Evolutionary conservation across 2,329 filamentous ascomycete species (phyloP).

Genomic region (Penicillium capsulatum): DNA sequence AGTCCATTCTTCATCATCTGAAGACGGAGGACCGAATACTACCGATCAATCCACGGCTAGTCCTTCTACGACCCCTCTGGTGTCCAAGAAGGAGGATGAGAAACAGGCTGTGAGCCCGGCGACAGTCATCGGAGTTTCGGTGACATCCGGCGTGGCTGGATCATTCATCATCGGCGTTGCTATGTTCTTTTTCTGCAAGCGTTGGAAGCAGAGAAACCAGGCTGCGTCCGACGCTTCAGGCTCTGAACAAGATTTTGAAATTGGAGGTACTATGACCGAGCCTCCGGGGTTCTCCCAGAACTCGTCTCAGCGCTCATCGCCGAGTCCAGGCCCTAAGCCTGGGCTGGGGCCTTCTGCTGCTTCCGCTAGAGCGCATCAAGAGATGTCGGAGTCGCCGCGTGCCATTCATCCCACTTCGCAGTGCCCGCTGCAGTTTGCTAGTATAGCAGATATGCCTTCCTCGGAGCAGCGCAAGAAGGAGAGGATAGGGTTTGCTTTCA

Average conservation of each 20-base stretch:
- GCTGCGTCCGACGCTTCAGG: not conserved
- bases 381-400: conserved; percentile 17
- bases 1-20: conserved; percentile 15
- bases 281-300: conserved; percentile 30
- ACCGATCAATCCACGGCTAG: conserved; percentile 3
- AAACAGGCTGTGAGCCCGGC: conserved; percentile 21
- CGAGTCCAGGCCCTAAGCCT: conserved; percentile 8
- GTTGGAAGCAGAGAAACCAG: conserved; percentile 23
- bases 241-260: conserved; percentile 33
- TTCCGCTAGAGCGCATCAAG: conserved; percentile 8
- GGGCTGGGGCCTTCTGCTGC: conserved; percentile 7
- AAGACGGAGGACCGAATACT: not conserved
- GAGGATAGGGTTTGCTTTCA: conserved; percentile 20
- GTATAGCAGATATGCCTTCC: conserved; percentile 19
- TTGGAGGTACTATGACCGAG: conserved; percentile 38
- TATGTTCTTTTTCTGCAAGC: conserved; percentile 31
- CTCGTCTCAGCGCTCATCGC: conserved; percentile 21
- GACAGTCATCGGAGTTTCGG: conserved; percentile 36
- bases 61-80: conserved; percentile 7
- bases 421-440: conserved; percentile 21
- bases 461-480: conserved; percentile 4
- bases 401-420: conserved; percentile 10
- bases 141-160: conserved; percentile 34
- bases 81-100: conserved; percentile 3
- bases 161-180: conserved; percentile 33